Evolutionary conservation across 345 rosid genomes (phyloP).

Genomic region (Gossypium raimondii): DNA sequence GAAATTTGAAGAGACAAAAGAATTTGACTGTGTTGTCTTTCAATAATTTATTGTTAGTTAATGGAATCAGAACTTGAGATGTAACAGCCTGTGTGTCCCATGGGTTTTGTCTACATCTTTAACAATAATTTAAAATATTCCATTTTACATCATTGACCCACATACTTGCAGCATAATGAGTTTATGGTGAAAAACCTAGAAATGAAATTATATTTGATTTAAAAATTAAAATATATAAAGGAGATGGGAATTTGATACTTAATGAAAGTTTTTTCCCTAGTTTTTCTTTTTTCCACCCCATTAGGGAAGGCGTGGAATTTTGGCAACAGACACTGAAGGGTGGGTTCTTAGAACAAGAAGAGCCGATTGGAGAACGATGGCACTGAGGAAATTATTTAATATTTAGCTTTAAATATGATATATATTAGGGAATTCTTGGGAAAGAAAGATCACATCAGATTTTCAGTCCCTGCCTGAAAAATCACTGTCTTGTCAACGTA

Average conservation of each 20-base stretch:
- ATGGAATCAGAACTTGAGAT: not conserved
- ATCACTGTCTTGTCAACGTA: not conserved
- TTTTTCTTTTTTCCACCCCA: not conserved
- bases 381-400: not conserved
- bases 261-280: too few relatives aligned
- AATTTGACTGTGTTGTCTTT: not conserved
- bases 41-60: not conserved
- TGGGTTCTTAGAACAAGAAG: constrained; percentile 18
- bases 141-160: not conserved
- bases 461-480: not conserved
- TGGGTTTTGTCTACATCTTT: not conserved
- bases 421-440: not conserved
- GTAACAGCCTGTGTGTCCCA: not conserved
- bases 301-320: constrained; percentile 3
- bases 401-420: not conserved
- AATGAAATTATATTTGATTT: too few relatives aligned
- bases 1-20: not conserved
- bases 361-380: constrained; percentile 16
- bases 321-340: constrained; percentile 6
- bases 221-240: too few relatives aligned
- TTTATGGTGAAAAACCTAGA: too few relatives aligned
- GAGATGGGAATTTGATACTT: too few relatives aligned
- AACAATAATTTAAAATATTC: not conserved
- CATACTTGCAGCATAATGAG: too few relatives aligned
- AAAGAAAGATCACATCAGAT: constrained; percentile 12